A percentile compares a stretch with the other conserved stretches of the same genome.
Evolutionary conservation across 1,284 basidiomycete species (phyloP).

Genomic region (Kwoniella shivajii): DNA sequence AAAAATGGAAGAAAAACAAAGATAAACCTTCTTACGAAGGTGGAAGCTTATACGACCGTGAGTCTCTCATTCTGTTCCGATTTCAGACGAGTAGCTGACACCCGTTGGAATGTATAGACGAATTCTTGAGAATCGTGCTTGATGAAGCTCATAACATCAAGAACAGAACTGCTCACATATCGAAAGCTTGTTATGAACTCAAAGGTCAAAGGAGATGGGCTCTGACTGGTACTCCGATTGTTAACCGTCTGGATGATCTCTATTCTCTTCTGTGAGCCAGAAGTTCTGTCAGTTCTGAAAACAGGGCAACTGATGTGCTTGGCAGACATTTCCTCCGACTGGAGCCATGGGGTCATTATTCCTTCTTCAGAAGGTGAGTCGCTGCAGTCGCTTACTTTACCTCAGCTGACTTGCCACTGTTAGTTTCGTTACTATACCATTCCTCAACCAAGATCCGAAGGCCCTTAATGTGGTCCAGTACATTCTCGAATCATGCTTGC

Average conservation of each 20-base stretch:
- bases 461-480: conserved; percentile 91
- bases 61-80: conserved; percentile 56
- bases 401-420: not conserved
- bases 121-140: conserved; percentile 48
- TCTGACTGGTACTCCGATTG: conserved; percentile 92
- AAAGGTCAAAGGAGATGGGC: conserved; percentile 83
- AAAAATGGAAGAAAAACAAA: conserved; percentile 60
- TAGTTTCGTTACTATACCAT: conserved; percentile 86
- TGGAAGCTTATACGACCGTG: conserved; percentile 68
- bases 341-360: conserved; percentile 86
- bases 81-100: conserved; percentile 61
- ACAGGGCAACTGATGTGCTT: conserved; percentile 4
- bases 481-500: conserved; percentile 81
- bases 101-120: conserved; percentile 28
- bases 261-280: conserved; percentile 74
- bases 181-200: conserved; percentile 86
- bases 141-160: conserved; percentile 97
- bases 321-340: conserved; percentile 81
- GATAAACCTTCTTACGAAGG: conserved; percentile 59
- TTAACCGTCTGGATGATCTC: conserved; percentile 91
- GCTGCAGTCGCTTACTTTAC: not conserved
- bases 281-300: not conserved
- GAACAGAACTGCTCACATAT: conserved; percentile 83
- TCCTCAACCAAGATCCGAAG: conserved; percentile 81
- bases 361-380: conserved; percentile 52